Conservation (phyloP, 352 stramenopile genomes). For the Peronospora belbahrii region DNA sequence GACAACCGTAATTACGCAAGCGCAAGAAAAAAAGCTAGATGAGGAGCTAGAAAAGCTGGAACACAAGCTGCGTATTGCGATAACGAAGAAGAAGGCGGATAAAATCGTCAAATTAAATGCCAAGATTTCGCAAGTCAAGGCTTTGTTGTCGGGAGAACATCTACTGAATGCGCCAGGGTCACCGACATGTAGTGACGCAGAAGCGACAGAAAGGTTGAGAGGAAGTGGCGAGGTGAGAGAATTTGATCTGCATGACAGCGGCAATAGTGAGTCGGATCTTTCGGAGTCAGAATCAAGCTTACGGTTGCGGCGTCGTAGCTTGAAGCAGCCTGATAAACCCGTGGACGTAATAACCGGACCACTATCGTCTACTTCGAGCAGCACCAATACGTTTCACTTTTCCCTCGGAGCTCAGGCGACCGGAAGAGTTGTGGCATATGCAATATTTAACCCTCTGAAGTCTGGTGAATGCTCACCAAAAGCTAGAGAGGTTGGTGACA, state of each 20-base stretch:
- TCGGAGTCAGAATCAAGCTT: slow-evolving; percentile 57
- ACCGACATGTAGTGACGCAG: slow-evolving; percentile 31
- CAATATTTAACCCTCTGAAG: slow-evolving; percentile 53
- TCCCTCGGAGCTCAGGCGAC: slow-evolving; percentile 76
- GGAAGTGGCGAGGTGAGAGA: slow-evolving; percentile 24
- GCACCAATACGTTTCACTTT: slow-evolving; percentile 68
- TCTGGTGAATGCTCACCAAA: slow-evolving; percentile 17
- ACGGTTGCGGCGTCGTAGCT: slow-evolving; percentile 24
- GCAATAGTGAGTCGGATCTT: slow-evolving; percentile 81
- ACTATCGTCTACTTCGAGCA: slow-evolving; percentile 18
- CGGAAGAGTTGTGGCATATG: slow-evolving; percentile 72
- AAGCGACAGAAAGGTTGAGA: slow-evolving; percentile 20
- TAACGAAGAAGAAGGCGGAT: slow-evolving; percentile 86
- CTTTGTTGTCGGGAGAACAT: slow-evolving; percentile 70
- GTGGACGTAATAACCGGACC: slow-evolving; percentile 22
- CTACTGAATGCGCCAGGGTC: slow-evolving; percentile 37
- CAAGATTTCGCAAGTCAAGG: slow-evolving; percentile 77
- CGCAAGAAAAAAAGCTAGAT: slow-evolving; percentile 85
- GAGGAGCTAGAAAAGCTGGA: slow-evolving; percentile 87
- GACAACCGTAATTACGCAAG: slow-evolving; percentile 80
- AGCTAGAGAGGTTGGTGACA: slow-evolving; percentile 14
- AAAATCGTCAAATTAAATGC: slow-evolving; percentile 82
- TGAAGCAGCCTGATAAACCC: slow-evolving; percentile 21
- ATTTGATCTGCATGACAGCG: slow-evolving; percentile 62
- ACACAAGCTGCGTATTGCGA: slow-evolving; percentile 82